These are phyloP conservation scores for Primulina huaijiensis DNA, from an alignment of 257 asterid genomes.

Conservation along the genomic window DNA sequence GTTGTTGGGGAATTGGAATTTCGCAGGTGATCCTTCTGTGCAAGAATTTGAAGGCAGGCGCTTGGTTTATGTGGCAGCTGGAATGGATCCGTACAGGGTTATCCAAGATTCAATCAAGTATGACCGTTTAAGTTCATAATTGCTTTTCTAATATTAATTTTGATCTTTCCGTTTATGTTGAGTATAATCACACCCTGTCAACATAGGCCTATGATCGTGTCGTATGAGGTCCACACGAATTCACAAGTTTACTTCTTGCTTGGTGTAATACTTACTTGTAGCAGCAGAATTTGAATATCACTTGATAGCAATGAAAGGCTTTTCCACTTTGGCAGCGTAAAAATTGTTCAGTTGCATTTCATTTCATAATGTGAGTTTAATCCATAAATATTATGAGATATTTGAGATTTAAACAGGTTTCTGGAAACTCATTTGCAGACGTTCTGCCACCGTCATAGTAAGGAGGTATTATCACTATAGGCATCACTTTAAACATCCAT, in stretches of 20 bases:
- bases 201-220: background rate
- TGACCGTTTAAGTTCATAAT: conserved; percentile 13
- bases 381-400: background rate
- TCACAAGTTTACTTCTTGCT: background rate
- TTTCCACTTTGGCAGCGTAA: background rate
- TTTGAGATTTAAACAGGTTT: conserved; percentile 37
- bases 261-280: background rate
- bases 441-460: conserved; percentile 65
- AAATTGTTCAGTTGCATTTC: background rate
- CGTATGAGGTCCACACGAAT: background rate
- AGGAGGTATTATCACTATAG: conserved; percentile 48
- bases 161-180: background rate
- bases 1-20: conserved; percentile 1
- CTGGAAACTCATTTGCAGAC: conserved; percentile 63
- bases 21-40: conserved; percentile 82
- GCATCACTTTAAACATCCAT: background rate
- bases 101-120: conserved; percentile 70
- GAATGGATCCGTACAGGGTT: conserved; percentile 55
- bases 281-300: conserved; percentile 1
- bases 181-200: background rate
- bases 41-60: conserved; percentile 72
- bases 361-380: background rate
- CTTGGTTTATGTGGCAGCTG: conserved; percentile 73
- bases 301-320: conserved; percentile 6
- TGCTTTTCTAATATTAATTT: too few relatives aligned